Conservation (phyloP, 495 filamentous ascomycete species). For the Neurospora sp. region DNA sequence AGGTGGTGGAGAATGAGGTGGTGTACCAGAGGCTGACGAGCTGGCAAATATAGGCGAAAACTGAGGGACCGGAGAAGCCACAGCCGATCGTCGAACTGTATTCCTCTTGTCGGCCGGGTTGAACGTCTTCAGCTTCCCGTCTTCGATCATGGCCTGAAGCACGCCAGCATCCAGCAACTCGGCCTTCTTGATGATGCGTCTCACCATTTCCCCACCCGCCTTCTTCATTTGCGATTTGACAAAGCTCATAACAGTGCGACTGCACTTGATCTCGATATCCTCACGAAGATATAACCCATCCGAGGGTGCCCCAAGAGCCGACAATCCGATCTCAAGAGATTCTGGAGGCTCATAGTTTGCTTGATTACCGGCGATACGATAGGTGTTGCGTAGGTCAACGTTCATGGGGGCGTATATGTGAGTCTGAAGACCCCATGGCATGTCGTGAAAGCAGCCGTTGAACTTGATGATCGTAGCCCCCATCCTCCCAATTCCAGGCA, state of each 20-base stretch:
- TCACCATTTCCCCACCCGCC: conserved; percentile 52
- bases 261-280: conserved; percentile 65
- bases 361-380: conserved; percentile 48
- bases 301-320: conserved; percentile 39
- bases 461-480: conserved; percentile 55
- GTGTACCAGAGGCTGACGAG: conserved; percentile 13
- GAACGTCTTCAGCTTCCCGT: conserved; percentile 38
- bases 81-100: conserved; percentile 13
- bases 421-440: conserved; percentile 58
- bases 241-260: conserved; percentile 53
- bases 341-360: conserved; percentile 50
- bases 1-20: conserved; percentile 15
- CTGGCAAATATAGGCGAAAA: conserved; percentile 1
- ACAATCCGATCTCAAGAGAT: conserved; percentile 44
- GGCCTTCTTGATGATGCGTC: conserved; percentile 58
- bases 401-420: conserved; percentile 60
- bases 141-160: conserved; percentile 38
- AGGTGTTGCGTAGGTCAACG: conserved; percentile 40
- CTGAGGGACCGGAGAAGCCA: conserved; percentile 25
- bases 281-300: conserved; percentile 66
- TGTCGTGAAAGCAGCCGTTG: conserved; percentile 67
- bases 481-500: conserved; percentile 51
- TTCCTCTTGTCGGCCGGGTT: conserved; percentile 33
- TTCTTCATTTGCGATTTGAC: conserved; percentile 62
- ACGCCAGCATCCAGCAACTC: conserved; percentile 39